phyloP scores from a whole-genome alignment of 1,284 basidiomycete genomes.

The Calocybe gambosa region DNA sequence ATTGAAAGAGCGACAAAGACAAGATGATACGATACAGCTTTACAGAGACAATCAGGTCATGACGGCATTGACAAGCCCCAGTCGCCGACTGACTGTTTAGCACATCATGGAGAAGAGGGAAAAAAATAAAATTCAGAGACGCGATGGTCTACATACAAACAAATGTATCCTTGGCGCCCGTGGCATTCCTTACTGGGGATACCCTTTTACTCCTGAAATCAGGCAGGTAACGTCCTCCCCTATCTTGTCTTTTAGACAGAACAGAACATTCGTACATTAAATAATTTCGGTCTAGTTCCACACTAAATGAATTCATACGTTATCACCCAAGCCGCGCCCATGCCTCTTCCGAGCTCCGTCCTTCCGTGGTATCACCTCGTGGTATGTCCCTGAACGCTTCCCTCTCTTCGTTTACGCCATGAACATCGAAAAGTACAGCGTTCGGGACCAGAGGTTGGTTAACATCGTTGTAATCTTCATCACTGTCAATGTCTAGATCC shows the following conservation, averaged over 20 bases:
- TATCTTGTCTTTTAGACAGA: background rate
- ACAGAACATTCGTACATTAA: background rate
- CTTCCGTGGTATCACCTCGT: constrained; percentile 42
- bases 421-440: constrained; percentile 48
- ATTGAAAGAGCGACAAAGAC: constrained; percentile 4
- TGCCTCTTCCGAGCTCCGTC: constrained; percentile 59
- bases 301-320: constrained; percentile 8
- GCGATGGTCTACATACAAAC: constrained; percentile 5
- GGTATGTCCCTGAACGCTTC: constrained; percentile 48
- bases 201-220: background rate
- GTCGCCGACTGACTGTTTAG: constrained; percentile 5
- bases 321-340: constrained; percentile 54
- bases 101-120: constrained; percentile 10
- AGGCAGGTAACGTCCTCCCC: background rate
- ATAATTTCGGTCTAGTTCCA: constrained; percentile 12
- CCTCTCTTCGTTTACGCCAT: constrained; percentile 24
- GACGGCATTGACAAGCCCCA: constrained; percentile 3
- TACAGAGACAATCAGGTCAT: constrained; percentile 6
- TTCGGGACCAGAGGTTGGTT: constrained; percentile 49
- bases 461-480: constrained; percentile 54
- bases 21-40: too few relatives aligned
- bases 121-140: constrained; percentile 5
- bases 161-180: constrained; percentile 10
- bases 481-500: constrained; percentile 68
- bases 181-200: background rate